phyloP scores from a whole-genome alignment of 768 basidiomycete genomes.

The Lactarius sanguifluus region DNA sequence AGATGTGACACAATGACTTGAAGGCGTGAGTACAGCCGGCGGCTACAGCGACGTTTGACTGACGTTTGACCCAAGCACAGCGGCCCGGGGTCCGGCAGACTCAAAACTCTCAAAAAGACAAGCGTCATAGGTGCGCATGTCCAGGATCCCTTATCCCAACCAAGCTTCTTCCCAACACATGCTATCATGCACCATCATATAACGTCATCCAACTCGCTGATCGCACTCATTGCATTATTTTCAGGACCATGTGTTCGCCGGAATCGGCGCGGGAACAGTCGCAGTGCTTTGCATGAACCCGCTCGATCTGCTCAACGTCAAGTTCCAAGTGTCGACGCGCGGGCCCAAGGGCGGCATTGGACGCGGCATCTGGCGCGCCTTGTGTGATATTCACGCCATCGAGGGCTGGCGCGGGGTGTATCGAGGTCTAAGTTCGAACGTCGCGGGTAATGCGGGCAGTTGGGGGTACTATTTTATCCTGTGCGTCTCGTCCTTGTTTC shows the following conservation, averaged over 20 bases:
- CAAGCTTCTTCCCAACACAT: constrained; percentile 24
- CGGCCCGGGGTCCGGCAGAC: no score
- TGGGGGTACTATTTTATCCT: constrained; percentile 56
- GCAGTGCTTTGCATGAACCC: constrained; percentile 97
- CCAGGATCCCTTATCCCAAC: constrained; percentile 17
- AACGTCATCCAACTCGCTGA: not conserved
- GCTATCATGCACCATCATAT: not conserved
- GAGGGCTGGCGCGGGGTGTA: constrained; percentile 88
- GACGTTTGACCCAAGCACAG: no score
- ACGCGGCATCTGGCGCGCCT: constrained; percentile 64
- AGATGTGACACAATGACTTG: no score
- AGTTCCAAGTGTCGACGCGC: constrained; percentile 83
- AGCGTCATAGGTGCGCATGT: constrained; percentile 11
- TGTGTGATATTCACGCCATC: constrained; percentile 67
- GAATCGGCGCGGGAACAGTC: constrained; percentile 75
- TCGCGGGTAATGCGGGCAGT: constrained; percentile 88
- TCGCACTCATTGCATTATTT: not conserved
- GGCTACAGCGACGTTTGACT: no score
- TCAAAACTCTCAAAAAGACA: not conserved
- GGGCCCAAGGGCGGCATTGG: constrained; percentile 65
- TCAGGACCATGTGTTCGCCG: constrained; percentile 66
- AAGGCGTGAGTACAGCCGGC: no score
- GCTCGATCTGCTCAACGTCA: constrained; percentile 91
- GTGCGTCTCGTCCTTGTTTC: constrained; percentile 51
- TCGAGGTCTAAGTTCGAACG: constrained; percentile 84